Conservation (phyloP, 2,329 filamentous ascomycete species). For the Stachybotrys echinatus region DNA sequence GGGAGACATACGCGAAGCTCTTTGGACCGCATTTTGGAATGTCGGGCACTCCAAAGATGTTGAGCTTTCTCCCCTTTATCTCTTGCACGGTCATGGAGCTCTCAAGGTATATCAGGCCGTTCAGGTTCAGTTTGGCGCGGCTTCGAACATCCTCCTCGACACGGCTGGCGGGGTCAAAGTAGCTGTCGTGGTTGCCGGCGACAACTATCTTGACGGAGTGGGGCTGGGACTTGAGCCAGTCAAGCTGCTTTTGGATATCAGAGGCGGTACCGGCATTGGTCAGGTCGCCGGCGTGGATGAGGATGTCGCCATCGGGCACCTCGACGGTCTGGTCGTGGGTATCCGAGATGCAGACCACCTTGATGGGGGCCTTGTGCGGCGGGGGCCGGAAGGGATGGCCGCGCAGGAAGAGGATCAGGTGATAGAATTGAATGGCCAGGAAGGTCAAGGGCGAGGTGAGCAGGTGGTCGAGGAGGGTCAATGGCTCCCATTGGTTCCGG, state of each 20-base stretch:
- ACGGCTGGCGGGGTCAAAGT: constrained; percentile 66
- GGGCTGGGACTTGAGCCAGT: constrained; percentile 73
- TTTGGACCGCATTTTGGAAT: constrained; percentile 70
- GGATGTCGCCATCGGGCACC: constrained; percentile 72
- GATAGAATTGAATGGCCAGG: constrained; percentile 58
- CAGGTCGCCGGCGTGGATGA: constrained; percentile 88
- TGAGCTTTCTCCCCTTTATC: constrained; percentile 50
- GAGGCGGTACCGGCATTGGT: constrained; percentile 64
- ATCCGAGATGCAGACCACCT: constrained; percentile 84
- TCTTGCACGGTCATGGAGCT: constrained; percentile 59
- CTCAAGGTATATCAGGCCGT: constrained; percentile 69
- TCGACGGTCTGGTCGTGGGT: constrained; percentile 64
- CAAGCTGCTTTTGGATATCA: constrained; percentile 75
- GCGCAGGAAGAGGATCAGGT: constrained; percentile 60
- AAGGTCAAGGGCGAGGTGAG: constrained; percentile 64
- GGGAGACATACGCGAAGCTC: constrained; percentile 50
- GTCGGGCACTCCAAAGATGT: constrained; percentile 74
- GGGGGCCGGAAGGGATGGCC: constrained; percentile 58
- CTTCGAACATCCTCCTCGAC: constrained; percentile 48
- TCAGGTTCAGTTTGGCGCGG: constrained; percentile 56
- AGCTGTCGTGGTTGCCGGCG: constrained; percentile 85
- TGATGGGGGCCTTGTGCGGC: constrained; percentile 51
- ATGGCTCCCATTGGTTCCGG: constrained; percentile 39
- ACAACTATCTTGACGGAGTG: constrained; percentile 79
- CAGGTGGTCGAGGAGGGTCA: constrained; percentile 55